These are phyloP conservation scores for Sphaerostilbella broomeana DNA, from an alignment of 2,329 filamentous ascomycete genomes.

Conservation along the genomic window DNA sequence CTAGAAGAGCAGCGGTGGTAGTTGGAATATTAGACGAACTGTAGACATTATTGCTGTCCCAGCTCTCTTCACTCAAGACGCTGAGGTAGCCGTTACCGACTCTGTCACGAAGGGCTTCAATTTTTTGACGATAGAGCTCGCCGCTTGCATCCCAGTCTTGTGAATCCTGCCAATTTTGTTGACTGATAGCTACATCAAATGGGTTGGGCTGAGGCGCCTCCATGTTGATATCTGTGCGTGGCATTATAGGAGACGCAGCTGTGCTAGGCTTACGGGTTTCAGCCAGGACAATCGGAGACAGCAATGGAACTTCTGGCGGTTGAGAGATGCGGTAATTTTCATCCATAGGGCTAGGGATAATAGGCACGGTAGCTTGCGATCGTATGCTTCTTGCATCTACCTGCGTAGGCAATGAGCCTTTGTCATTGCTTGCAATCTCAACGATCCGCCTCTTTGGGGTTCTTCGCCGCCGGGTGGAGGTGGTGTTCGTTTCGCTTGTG, in stretches of 20 bases:
- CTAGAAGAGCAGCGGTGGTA: constrained; percentile 23
- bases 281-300: constrained; percentile 25
- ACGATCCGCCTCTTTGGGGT: constrained; percentile 58
- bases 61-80: constrained; percentile 72
- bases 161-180: constrained; percentile 33
- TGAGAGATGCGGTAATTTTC: constrained; percentile 42
- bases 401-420: constrained; percentile 22
- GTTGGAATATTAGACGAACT: constrained; percentile 20
- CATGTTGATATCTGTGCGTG: not conserved
- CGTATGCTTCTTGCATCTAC: constrained; percentile 21
- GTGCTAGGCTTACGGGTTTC: constrained; percentile 28
- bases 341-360: constrained; percentile 17
- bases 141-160: constrained; percentile 61
- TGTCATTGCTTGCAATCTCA: constrained; percentile 52
- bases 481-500: constrained; percentile 52
- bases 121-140: constrained; percentile 78
- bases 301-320: constrained; percentile 31
- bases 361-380: constrained; percentile 16
- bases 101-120: constrained; percentile 77
- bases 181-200: constrained; percentile 7
- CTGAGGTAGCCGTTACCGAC: constrained; percentile 84
- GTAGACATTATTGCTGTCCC: constrained; percentile 38
- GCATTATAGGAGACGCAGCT: constrained; percentile 5
- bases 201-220: not conserved
- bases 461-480: constrained; percentile 53